These are phyloP conservation scores for Hemileia vastatrix DNA, from an alignment of 1,284 basidiomycete species.

Conservation along the genomic window DNA sequence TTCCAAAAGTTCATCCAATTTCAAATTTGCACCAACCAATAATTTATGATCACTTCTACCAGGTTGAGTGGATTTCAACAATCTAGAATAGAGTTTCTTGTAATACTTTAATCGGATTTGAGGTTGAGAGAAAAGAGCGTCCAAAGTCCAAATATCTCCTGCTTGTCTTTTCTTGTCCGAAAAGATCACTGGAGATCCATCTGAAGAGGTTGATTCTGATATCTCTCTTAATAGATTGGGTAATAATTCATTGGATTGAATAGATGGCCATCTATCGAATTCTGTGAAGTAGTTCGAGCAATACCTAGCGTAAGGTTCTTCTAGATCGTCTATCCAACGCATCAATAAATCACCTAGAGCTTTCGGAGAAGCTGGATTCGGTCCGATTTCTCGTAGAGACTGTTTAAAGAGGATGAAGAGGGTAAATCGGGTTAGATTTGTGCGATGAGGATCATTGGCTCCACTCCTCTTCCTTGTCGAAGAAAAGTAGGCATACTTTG, in stretches of 20 bases:
- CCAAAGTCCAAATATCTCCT: conserved; percentile 43
- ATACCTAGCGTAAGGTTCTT: conserved; percentile 4
- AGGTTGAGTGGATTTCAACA: conserved; percentile 77
- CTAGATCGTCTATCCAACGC: conserved; percentile 58
- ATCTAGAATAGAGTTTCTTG: conserved; percentile 74
- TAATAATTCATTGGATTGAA: conserved; percentile 5
- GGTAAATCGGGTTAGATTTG: neutral
- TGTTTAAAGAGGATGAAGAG: conserved; percentile 43
- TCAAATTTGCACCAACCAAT: conserved; percentile 67
- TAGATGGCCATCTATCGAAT: conserved; percentile 2
- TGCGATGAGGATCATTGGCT: neutral
- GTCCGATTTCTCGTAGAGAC: conserved; percentile 89
- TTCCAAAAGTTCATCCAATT: conserved; percentile 63
- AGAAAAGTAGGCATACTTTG: no score
- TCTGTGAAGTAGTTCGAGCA: conserved; percentile 9
- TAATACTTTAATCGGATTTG: conserved; percentile 48
- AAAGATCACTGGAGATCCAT: conserved; percentile 5
- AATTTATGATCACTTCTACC: conserved; percentile 79
- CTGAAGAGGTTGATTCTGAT: conserved; percentile 2
- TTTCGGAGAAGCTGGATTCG: conserved; percentile 85
- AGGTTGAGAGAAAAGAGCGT: conserved; percentile 14
- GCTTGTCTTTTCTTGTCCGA: conserved; percentile 52
- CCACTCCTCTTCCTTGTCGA: no score
- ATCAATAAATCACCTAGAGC: conserved; percentile 89
- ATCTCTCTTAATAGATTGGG: neutral